Conservation (phyloP, 257 asterid species). For the Nicotiana obtusifolia region DNA sequence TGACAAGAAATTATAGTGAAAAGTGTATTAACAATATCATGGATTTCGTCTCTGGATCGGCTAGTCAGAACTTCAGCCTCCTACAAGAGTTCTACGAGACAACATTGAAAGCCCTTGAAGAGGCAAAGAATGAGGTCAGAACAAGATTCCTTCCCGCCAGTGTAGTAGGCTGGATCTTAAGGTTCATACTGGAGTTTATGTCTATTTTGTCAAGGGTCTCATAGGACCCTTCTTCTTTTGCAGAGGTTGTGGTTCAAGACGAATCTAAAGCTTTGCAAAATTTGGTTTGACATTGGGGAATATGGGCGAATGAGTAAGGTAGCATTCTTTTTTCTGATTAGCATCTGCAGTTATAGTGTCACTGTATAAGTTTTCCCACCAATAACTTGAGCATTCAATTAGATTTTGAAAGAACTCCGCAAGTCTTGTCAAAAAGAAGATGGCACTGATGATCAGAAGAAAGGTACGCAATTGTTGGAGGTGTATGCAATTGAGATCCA, state of each 20-base stretch:
- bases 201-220: constrained; percentile 5
- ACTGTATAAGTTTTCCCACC: neutral
- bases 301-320: constrained; percentile 96
- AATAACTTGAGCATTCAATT: constrained; percentile 9
- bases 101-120: constrained; percentile 92
- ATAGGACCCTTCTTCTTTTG: neutral
- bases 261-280: constrained; percentile 93
- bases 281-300: constrained; percentile 95
- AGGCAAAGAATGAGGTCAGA: constrained; percentile 94
- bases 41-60: constrained; percentile 97
- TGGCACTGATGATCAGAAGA: constrained; percentile 97
- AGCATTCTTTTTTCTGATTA: constrained; percentile 7
- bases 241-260: constrained; percentile 99
- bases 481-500: constrained; percentile 98
- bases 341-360: neutral
- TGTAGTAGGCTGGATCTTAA: neutral
- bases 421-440: constrained; percentile 96
- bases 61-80: constrained; percentile 82
- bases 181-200: neutral
- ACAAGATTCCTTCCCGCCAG: neutral
- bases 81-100: constrained; percentile 93
- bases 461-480: constrained; percentile 93
- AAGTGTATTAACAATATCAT: constrained; percentile 91
- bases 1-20: constrained; percentile 96
- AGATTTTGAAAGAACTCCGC: constrained; percentile 97